Conservation (phyloP, 495 filamentous ascomycete genomes). For the Beverwykella pulmonaria region DNA sequence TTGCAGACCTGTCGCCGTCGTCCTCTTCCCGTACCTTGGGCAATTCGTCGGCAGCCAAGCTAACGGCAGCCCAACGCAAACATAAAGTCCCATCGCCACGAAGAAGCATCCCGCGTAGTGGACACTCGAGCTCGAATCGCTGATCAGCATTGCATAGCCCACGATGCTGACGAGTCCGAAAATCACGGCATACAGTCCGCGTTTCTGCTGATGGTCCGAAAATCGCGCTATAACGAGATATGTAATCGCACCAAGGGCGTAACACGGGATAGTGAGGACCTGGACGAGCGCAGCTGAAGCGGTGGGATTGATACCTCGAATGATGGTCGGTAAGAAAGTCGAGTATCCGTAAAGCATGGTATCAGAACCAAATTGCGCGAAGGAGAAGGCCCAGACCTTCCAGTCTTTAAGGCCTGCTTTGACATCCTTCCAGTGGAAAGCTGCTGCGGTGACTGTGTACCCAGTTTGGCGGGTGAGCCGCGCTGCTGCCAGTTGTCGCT, state of each 20-base stretch:
- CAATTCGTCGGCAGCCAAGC: constrained; percentile 65
- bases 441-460: constrained; percentile 60
- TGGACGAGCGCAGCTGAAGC: constrained; percentile 68
- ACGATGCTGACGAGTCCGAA: constrained; percentile 63
- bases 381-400: constrained; percentile 66
- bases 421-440: constrained; percentile 62
- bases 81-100: constrained; percentile 71
- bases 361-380: constrained; percentile 68
- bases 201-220: constrained; percentile 62
- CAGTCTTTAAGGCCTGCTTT: constrained; percentile 60
- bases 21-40: constrained; percentile 72
- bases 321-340: constrained; percentile 79
- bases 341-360: constrained; percentile 78
- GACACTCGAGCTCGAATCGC: constrained; percentile 59
- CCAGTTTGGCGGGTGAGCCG: constrained; percentile 51
- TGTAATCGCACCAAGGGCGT: constrained; percentile 65
- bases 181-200: constrained; percentile 62
- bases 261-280: constrained; percentile 78
- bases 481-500: constrained; percentile 34
- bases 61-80: constrained; percentile 68
- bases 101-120: constrained; percentile 73
- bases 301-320: constrained; percentile 61
- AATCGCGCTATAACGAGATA: constrained; percentile 65
- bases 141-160: constrained; percentile 69
- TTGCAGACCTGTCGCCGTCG: constrained; percentile 70